These are phyloP conservation scores for Kondoa malvinella DNA, from an alignment of 768 basidiomycete genomes.

Conservation along the genomic window DNA sequence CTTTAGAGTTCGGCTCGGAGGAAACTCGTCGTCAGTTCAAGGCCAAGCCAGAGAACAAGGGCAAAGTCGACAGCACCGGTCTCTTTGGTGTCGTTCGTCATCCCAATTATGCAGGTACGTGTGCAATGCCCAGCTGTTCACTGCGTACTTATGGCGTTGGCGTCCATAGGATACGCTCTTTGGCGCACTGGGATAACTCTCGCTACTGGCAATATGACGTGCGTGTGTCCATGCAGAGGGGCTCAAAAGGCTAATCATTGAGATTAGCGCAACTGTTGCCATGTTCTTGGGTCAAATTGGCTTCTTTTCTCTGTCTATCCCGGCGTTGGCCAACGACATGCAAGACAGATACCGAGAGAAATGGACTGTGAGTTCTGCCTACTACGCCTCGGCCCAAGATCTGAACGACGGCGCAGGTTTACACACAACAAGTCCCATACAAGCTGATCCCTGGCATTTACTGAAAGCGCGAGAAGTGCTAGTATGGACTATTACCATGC, in stretches of 20 bases:
- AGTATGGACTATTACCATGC: too few relatives aligned
- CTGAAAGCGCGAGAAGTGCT: slow-evolving; percentile 8
- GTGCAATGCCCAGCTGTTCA: not conserved
- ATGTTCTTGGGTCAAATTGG: not conserved
- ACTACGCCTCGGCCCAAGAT: slow-evolving; percentile 12
- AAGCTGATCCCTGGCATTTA: slow-evolving; percentile 22
- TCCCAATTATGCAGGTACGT: slow-evolving; percentile 22
- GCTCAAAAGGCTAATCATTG: not conserved
- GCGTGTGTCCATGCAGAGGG: not conserved
- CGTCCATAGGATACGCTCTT: slow-evolving; percentile 17
- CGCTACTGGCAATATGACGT: slow-evolving; percentile 16
- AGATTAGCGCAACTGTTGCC: not conserved
- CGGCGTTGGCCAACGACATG: slow-evolving; percentile 16
- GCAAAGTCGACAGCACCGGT: slow-evolving; percentile 16
- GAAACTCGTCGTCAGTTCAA: slow-evolving; percentile 21
- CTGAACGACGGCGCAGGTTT: slow-evolving; percentile 20
- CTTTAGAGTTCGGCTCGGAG: slow-evolving; percentile 20
- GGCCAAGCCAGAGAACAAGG: slow-evolving; percentile 22
- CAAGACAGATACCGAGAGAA: not conserved
- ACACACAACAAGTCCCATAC: slow-evolving; percentile 23
- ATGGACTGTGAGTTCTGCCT: slow-evolving; percentile 15
- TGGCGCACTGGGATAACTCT: slow-evolving; percentile 23
- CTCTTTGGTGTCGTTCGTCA: slow-evolving; percentile 20
- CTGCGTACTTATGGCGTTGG: too few relatives aligned
- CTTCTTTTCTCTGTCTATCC: not conserved